Conservation (phyloP, 768 basidiomycete genomes). For the Gautieria morchelliformis region DNA sequence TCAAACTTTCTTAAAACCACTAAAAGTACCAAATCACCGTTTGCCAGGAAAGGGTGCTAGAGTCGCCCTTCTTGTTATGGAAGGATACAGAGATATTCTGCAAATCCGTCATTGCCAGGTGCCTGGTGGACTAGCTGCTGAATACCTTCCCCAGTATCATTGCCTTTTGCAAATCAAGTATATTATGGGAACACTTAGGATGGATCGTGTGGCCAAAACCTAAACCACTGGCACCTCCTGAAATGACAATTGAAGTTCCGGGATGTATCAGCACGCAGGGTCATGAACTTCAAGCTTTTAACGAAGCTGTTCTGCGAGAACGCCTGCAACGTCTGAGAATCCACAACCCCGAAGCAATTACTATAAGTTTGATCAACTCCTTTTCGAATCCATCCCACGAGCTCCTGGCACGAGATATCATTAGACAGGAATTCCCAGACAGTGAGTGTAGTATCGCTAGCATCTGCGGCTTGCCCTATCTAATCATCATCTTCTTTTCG, state of each 20-base stretch:
- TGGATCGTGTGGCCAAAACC: conserved; percentile 23
- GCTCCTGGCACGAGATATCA: not conserved
- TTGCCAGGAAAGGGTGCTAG: not conserved
- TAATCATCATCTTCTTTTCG: too few species aligned
- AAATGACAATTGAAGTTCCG: conserved; percentile 23
- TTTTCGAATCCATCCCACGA: not conserved
- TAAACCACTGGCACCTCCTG: conserved; percentile 20
- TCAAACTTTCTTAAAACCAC: too few species aligned
- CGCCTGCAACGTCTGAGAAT: not conserved
- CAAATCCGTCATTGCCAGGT: conserved; percentile 15
- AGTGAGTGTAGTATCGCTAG: too few species aligned
- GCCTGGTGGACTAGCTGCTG: conserved; percentile 18
- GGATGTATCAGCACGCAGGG: conserved; percentile 22
- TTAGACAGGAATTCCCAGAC: not conserved
- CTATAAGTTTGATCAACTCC: not conserved
- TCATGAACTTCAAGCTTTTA: conserved; percentile 18
- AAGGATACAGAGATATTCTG: conserved; percentile 18
- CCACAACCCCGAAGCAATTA: not conserved
- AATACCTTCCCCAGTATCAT: not conserved
- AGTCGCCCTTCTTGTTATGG: conserved; percentile 21
- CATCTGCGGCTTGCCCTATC: too few species aligned
- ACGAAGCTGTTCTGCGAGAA: conserved; percentile 11
- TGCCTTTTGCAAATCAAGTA: not conserved
- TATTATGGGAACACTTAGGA: not conserved
- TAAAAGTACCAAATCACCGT: too few species aligned